These are phyloP conservation scores for Colletotrichum paranaense DNA, from an alignment of 2,329 filamentous ascomycete species.

Conservation along the genomic window DNA sequence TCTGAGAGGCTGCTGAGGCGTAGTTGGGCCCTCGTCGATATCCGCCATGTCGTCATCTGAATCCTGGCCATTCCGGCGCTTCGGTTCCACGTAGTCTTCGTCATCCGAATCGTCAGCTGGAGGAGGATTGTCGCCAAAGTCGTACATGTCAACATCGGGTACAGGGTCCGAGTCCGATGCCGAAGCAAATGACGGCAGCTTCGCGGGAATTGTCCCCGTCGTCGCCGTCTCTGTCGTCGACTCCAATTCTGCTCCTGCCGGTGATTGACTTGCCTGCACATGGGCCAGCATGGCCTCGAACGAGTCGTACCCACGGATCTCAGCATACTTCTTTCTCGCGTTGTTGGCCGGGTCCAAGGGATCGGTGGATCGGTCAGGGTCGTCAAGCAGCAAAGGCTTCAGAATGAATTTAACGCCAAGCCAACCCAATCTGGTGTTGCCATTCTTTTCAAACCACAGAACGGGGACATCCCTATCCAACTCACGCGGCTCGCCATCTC, in stretches of 20 bases:
- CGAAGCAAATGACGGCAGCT: slow-evolving; percentile 21
- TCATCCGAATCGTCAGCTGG: slow-evolving; percentile 35
- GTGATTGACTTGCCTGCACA: neutral
- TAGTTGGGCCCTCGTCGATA: neutral
- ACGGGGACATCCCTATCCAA: slow-evolving; percentile 35
- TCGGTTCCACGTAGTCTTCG: slow-evolving; percentile 18
- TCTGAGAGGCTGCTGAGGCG: slow-evolving; percentile 13
- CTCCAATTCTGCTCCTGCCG: neutral
- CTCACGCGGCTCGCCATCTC: slow-evolving; percentile 31
- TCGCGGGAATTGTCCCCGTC: neutral
- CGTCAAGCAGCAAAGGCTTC: slow-evolving; percentile 25
- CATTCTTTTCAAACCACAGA: slow-evolving; percentile 36
- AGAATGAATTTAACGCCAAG: slow-evolving; percentile 9
- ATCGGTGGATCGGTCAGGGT: slow-evolving; percentile 22
- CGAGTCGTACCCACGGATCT: slow-evolving; percentile 25
- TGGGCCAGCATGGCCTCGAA: slow-evolving; percentile 28
- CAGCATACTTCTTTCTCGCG: slow-evolving; percentile 25
- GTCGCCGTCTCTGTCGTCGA: neutral
- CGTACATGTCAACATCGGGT: slow-evolving; percentile 28
- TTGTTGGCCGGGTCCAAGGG: slow-evolving; percentile 11
- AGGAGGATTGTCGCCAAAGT: slow-evolving; percentile 37
- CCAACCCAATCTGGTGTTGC: slow-evolving; percentile 35
- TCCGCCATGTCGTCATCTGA: slow-evolving; percentile 27
- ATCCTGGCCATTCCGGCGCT: neutral
- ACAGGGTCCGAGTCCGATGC: slow-evolving; percentile 25